Percentiles rank a stretch among this genome's conserved stretches.
Conservation (phyloP, 2,329 filamentous ascomycete species). For the Arthrobotrys sphaeroides region DNA sequence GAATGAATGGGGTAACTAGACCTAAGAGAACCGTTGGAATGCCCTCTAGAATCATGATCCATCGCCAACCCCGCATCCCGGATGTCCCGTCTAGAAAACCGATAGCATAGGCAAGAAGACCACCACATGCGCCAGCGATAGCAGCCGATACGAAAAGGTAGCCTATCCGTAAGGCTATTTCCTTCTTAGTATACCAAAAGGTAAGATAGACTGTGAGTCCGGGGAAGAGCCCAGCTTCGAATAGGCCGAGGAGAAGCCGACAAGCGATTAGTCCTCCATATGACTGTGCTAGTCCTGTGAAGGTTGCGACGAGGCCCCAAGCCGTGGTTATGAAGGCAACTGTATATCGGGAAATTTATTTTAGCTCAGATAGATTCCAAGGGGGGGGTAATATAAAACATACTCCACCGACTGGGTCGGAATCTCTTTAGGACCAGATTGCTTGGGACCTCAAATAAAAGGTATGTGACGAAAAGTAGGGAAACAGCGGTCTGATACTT, state of each 20-base stretch:
- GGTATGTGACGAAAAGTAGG: conserved; percentile 73
- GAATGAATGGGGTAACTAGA: conserved; percentile 67
- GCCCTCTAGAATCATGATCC: conserved; percentile 73
- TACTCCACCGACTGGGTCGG: conserved; percentile 69
- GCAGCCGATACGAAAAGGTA: conserved; percentile 78
- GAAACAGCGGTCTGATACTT: conserved; percentile 76
- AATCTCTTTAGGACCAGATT: conserved; percentile 73
- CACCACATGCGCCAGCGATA: conserved; percentile 76
- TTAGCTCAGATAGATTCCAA: not conserved
- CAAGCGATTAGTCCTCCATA: conserved; percentile 74
- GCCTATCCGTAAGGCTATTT: conserved; percentile 76
- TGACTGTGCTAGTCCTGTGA: conserved; percentile 73
- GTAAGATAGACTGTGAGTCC: conserved; percentile 76
- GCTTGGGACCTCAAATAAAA: conserved; percentile 71
- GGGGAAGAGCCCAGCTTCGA: conserved; percentile 77
- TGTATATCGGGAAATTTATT: conserved; percentile 58
- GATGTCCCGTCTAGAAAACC: conserved; percentile 75
- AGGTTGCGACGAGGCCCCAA: conserved; percentile 73
- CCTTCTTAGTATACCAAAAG: conserved; percentile 78
- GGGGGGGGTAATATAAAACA: conserved; percentile 55
- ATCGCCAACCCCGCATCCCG: conserved; percentile 75
- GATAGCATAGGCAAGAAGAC: conserved; percentile 77
- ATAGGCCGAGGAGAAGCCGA: conserved; percentile 73
- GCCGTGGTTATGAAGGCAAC: conserved; percentile 70
- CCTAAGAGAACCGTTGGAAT: conserved; percentile 69